Percentiles rank a stretch among this genome's conserved stretches.
phyloP scores from a whole-genome alignment of 1,139 yeast species.

The Candida glucosophila region DNA sequence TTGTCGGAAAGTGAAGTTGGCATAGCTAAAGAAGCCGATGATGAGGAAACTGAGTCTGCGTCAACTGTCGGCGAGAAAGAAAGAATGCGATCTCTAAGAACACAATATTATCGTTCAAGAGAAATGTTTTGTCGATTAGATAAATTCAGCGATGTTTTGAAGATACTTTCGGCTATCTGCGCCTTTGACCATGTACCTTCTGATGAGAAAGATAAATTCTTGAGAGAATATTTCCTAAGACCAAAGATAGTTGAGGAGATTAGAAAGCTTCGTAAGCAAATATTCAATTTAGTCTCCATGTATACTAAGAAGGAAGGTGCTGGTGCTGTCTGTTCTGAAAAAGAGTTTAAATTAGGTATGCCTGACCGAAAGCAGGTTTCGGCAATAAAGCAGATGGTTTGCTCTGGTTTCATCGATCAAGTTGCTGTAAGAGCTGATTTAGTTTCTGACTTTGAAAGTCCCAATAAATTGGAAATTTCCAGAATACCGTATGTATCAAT shows the following conservation, averaged over 20 bases:
- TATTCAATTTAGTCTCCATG: constrained; percentile 63
- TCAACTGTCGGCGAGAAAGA: constrained; percentile 25
- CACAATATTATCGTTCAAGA: constrained; percentile 48
- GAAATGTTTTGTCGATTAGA: constrained; percentile 61
- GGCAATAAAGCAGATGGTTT: constrained; percentile 82
- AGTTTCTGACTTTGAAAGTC: constrained; percentile 47
- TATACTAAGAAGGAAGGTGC: constrained; percentile 47
- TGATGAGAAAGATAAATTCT: constrained; percentile 38
- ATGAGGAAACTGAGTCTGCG: constrained; percentile 20
- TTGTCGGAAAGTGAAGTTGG: constrained; percentile 68
- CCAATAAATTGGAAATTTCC: constrained; percentile 51
- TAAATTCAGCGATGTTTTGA: constrained; percentile 63
- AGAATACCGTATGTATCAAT: constrained; percentile 71
- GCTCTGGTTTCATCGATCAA: constrained; percentile 90
- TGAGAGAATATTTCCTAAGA: constrained; percentile 53
- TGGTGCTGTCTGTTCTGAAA: constrained; percentile 38
- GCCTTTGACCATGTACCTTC: constrained; percentile 72
- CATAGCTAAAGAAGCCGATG: constrained; percentile 16
- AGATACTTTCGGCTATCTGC: constrained; percentile 74
- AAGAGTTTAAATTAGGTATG: constrained; percentile 51
- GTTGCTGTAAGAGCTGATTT: constrained; percentile 79
- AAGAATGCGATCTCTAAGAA: constrained; percentile 33
- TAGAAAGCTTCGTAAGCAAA: constrained; percentile 67
- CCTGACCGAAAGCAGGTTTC: constrained; percentile 66
- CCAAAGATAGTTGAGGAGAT: constrained; percentile 80